Evolutionary conservation across 257 asterid species (phyloP).

Genomic region (Ajuga chamaepitys): DNA sequence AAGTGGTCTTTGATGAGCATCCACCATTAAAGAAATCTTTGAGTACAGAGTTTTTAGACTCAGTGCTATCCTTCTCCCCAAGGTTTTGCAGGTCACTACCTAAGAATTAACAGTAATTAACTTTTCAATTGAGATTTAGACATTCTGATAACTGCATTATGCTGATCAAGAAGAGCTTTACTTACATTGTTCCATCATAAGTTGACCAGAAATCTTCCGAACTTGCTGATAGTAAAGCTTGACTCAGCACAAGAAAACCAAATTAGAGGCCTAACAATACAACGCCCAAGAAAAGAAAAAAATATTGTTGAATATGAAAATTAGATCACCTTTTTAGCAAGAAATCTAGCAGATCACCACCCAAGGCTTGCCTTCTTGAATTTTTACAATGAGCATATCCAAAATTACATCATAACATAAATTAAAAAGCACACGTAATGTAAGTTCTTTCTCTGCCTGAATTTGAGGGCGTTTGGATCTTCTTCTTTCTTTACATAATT

Average conservation of each 20-base stretch:
- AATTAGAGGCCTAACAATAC: not conserved
- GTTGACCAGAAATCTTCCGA: slow-evolving; percentile 77
- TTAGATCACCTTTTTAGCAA: slow-evolving; percentile 49
- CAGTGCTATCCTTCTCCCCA: slow-evolving; percentile 31
- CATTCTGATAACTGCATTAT: not conserved
- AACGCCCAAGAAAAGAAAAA: not conserved
- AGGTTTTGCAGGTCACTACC: slow-evolving; percentile 42
- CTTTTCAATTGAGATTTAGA: not conserved
- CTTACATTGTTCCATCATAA: slow-evolving; percentile 45
- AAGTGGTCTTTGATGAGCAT: slow-evolving; percentile 23
- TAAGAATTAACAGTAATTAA: slow-evolving; percentile 15
- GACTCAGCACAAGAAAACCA: slow-evolving; percentile 12
- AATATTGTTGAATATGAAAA: not conserved
- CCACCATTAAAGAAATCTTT: slow-evolving; percentile 15
- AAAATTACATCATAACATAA: slow-evolving; percentile 55
- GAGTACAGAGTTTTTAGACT: slow-evolving; percentile 21
- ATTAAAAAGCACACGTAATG: slow-evolving; percentile 39
- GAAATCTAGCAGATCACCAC: slow-evolving; percentile 44
- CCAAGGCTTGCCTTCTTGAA: slow-evolving; percentile 32
- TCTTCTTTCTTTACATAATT: slow-evolving; percentile 31
- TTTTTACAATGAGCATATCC: slow-evolving; percentile 20
- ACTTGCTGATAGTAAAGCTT: slow-evolving; percentile 46
- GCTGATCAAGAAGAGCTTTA: slow-evolving; percentile 11
- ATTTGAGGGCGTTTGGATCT: slow-evolving; percentile 37
- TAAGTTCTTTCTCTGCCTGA: slow-evolving; percentile 57